A percentile compares a stretch with the other conserved stretches of the same genome.
phyloP scores from a whole-genome alignment of 164 flowering plant species.

The Macadamia tetraphylla region DNA sequence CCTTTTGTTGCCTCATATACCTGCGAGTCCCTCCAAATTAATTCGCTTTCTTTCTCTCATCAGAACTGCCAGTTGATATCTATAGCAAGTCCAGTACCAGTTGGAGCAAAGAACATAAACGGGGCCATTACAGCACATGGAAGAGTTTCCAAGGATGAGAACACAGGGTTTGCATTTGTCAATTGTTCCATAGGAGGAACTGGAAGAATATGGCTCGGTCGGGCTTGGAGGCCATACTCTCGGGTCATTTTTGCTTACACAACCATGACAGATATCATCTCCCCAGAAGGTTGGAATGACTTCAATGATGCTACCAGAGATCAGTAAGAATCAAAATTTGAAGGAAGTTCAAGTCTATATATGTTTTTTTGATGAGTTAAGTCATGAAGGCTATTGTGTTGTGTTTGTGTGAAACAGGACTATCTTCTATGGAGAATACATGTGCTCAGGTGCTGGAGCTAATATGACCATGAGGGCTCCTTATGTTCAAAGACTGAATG shows the following conservation, averaged over 20 bases:
- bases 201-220: conserved; percentile 85
- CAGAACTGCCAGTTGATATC: conserved; percentile 67
- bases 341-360: too few species aligned
- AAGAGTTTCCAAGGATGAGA: conserved; percentile 58
- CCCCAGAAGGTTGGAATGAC: conserved; percentile 96
- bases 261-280: conserved; percentile 69
- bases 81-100: conserved; percentile 64
- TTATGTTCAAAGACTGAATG: conserved; percentile 58
- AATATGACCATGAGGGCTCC: conserved; percentile 48
- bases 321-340: conserved; percentile 35
- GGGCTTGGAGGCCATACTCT: conserved; percentile 94
- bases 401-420: conserved; percentile 41
- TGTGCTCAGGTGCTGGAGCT: conserved; percentile 74
- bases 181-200: conserved; percentile 78
- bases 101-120: conserved; percentile 46
- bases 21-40: too few species aligned
- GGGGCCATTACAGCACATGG: conserved; percentile 88
- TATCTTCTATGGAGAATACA: conserved; percentile 80
- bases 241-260: conserved; percentile 65
- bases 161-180: conserved; percentile 70
- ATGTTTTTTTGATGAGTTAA: too few species aligned
- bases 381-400: not conserved
- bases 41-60: too few species aligned
- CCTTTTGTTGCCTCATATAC: too few species aligned
- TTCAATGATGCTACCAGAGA: conserved; percentile 77